These are phyloP conservation scores for Nyssa sinensis DNA, from an alignment of 148 eudicot species.

Conservation along the genomic window DNA sequence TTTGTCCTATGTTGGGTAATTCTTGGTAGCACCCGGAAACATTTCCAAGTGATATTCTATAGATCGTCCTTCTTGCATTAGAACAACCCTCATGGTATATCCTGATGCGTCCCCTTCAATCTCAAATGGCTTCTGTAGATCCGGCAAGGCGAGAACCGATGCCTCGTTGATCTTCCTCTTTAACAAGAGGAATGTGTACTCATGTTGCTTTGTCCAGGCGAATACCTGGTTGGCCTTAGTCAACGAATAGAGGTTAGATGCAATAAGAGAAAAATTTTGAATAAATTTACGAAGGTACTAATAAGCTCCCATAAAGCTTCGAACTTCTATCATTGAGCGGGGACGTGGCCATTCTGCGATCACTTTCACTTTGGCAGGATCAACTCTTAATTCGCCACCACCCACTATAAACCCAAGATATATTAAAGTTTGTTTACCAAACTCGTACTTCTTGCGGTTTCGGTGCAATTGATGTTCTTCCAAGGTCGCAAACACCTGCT, in stretches of 20 bases:
- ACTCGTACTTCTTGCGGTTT: conserved; percentile 3
- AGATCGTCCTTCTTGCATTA: background rate
- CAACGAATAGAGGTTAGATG: background rate
- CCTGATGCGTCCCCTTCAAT: background rate
- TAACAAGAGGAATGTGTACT: background rate
- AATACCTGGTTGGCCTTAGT: background rate
- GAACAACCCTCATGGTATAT: too few species aligned
- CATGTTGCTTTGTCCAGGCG: background rate
- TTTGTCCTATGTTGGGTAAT: background rate
- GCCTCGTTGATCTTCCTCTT: conserved; percentile 2
- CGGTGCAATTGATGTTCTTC: background rate
- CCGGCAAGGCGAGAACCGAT: background rate
- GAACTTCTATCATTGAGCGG: background rate
- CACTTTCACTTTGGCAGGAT: background rate
- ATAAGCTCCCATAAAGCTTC: background rate
- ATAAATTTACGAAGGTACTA: background rate
- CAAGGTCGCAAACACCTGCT: background rate
- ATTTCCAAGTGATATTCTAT: background rate
- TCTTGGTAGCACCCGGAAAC: background rate
- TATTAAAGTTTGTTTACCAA: background rate
- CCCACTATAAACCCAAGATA: background rate
- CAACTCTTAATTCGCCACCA: background rate
- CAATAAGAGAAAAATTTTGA: background rate
- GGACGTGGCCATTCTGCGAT: background rate
- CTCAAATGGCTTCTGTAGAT: background rate